Evolutionary conservation across 2,329 filamentous ascomycete species (phyloP).

Genomic region (Fusarium robinianum): DNA sequence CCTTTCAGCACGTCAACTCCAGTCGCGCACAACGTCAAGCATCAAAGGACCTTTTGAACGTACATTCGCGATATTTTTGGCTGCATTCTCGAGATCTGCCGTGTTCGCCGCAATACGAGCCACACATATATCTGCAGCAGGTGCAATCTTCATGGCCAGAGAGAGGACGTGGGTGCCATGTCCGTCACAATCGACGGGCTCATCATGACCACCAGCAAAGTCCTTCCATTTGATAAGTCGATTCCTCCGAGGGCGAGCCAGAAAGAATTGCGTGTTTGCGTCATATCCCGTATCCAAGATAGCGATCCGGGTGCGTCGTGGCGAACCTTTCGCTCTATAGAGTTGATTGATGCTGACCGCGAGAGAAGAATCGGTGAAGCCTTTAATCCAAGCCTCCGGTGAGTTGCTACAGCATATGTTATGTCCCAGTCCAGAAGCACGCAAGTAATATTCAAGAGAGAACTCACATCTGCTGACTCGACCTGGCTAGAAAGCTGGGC

Average conservation of each 20-base stretch:
- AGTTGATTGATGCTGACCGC: not conserved
- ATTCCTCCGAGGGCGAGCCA: not conserved
- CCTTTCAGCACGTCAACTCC: not conserved
- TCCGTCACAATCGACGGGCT: not conserved
- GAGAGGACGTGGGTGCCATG: conserved; percentile 11
- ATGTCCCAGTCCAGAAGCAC: too few species aligned
- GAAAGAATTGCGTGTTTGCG: not conserved
- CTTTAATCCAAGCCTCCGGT: too few species aligned
- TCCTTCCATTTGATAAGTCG: conserved; percentile 1
- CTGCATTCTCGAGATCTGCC: not conserved
- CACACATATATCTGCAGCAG: conserved; percentile 7
- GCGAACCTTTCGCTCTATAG: not conserved
- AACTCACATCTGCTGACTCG: too few species aligned
- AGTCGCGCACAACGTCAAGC: not conserved
- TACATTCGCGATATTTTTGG: conserved; percentile 5
- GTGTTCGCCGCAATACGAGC: conserved; percentile 3
- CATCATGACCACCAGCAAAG: not conserved
- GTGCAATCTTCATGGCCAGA: conserved; percentile 6
- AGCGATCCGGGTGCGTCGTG: conserved; percentile 4
- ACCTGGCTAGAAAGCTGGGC: too few species aligned
- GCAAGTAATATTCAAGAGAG: too few species aligned
- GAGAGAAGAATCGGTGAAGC: not conserved
- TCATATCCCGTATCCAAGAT: conserved; percentile 10
- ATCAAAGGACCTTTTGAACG: not conserved
- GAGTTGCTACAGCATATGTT: too few species aligned